Evolutionary conservation across 202 grass and related monocot species (phyloP).

Genomic region (Zoysia matrella): DNA sequence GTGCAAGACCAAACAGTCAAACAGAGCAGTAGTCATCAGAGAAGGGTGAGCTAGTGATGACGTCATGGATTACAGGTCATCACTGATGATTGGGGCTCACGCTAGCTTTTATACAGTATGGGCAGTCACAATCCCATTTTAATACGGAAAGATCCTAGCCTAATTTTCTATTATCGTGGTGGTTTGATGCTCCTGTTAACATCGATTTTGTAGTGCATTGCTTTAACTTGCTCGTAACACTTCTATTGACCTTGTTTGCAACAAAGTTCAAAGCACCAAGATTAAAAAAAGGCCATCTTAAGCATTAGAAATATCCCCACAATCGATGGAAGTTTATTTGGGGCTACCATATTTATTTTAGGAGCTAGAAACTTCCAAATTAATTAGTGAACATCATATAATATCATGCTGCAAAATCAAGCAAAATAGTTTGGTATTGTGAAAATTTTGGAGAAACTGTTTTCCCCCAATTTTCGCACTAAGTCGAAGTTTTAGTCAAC

Average conservation of each 20-base stretch:
- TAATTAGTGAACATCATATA: no score
- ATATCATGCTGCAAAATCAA: background rate
- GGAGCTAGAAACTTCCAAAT: background rate
- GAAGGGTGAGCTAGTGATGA: constrained; percentile 6
- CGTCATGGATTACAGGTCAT: constrained; percentile 16
- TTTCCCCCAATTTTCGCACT: background rate
- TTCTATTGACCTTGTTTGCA: background rate
- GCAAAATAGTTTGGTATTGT: no score
- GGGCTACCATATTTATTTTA: background rate
- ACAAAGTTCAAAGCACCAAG: background rate
- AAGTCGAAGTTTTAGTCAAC: background rate
- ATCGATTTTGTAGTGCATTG: background rate
- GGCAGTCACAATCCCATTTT: constrained; percentile 7
- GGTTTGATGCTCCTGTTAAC: background rate
- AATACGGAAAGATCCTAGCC: background rate
- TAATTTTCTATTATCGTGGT: background rate
- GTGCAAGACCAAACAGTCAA: background rate
- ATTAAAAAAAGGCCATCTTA: background rate
- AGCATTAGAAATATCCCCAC: background rate
- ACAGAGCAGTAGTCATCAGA: background rate
- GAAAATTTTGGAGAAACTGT: no score
- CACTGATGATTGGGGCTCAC: constrained; percentile 28
- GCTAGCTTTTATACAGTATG: constrained; percentile 3
- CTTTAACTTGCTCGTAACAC: background rate
- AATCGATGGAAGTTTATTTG: background rate